phyloP scores from a whole-genome alignment of 1,139 yeast species.

The Lodderomyces metapsilosis region DNA sequence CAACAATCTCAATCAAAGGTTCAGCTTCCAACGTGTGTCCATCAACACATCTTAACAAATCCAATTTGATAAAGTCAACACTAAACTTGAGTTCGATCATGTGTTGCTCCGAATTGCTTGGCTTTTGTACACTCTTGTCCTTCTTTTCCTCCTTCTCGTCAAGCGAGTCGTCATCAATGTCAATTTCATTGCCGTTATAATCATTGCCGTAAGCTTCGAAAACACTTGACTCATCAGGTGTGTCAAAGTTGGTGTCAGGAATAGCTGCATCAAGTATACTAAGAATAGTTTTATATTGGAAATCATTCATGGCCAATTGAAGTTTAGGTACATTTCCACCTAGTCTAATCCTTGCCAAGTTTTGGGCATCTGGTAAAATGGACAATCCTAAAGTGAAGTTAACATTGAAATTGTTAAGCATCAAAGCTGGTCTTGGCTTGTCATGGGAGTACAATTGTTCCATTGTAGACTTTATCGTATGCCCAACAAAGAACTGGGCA shows the following conservation, averaged over 20 bases:
- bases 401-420: conserved; percentile 75
- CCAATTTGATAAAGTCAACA: conserved; percentile 60
- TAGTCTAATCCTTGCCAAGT: conserved; percentile 68
- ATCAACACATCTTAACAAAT: conserved; percentile 67
- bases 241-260: conserved; percentile 52
- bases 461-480: conserved; percentile 74
- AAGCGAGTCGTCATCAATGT: conserved; percentile 17
- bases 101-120: conserved; percentile 45
- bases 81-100: conserved; percentile 68
- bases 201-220: conserved; percentile 35
- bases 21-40: conserved; percentile 61
- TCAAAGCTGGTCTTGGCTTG: conserved; percentile 40
- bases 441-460: conserved; percentile 57
- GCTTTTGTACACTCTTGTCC: conserved; percentile 6
- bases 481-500: conserved; percentile 87
- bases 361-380: conserved; percentile 76
- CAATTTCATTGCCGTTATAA: conserved; percentile 20
- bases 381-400: conserved; percentile 76
- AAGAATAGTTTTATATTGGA: conserved; percentile 87
- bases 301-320: conserved; percentile 74
- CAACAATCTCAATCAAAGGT: conserved; percentile 67
- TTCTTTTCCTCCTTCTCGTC: conserved; percentile 8
- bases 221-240: conserved; percentile 30
- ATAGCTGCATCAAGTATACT: conserved; percentile 67
- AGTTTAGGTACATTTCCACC: conserved; percentile 82